Evolutionary conservation across 1,284 basidiomycete genomes (phyloP).

Genomic region (Inonotus obliquus): DNA sequence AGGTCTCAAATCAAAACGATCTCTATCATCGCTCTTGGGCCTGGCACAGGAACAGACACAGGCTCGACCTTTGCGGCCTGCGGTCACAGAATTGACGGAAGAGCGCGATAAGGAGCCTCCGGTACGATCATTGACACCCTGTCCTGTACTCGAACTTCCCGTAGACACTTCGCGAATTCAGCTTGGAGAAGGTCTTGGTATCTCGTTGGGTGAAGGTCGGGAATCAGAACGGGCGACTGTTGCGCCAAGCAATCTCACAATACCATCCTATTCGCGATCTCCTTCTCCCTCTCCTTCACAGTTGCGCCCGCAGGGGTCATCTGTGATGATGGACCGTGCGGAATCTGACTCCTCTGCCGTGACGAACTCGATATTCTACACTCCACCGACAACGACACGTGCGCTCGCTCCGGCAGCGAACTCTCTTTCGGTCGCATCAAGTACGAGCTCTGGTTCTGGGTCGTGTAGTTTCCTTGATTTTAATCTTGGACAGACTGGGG

Average conservation of each 20-base stretch:
- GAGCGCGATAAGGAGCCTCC: neutral
- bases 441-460: conserved; percentile 2
- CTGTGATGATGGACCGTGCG: conserved; percentile 6
- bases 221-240: neutral
- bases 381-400: conserved; percentile 15
- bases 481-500: conserved; percentile 3
- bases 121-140: neutral
- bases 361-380: conserved; percentile 15
- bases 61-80: neutral
- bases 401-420: neutral
- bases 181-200: conserved; percentile 5
- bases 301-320: neutral
- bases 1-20: conserved; percentile 14
- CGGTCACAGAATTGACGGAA: conserved; percentile 1
- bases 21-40: conserved; percentile 17
- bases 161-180: conserved; percentile 7
- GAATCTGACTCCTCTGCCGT: conserved; percentile 13
- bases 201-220: neutral
- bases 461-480: conserved; percentile 17
- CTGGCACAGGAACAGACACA: conserved; percentile 7
- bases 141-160: conserved; percentile 15
- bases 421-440: neutral
- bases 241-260: neutral
- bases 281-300: neutral
- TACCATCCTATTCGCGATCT: neutral